phyloP scores from a whole-genome alignment of 2,329 filamentous ascomycete species.

The Aureobasidium sp. region DNA sequence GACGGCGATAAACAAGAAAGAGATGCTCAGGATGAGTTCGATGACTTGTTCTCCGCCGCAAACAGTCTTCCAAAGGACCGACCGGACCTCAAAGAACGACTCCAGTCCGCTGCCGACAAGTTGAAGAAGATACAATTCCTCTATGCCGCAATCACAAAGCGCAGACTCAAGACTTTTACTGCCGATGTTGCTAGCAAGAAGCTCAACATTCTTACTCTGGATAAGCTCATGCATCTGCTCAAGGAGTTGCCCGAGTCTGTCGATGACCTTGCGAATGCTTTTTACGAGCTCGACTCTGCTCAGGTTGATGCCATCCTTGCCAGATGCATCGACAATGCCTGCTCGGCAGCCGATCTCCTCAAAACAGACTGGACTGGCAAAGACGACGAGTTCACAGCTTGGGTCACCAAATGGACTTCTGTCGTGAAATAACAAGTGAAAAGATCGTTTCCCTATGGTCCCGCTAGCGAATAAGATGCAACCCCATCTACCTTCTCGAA shows the following conservation, averaged over 20 bases:
- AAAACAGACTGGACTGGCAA: conserved; percentile 55
- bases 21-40: conserved; percentile 49
- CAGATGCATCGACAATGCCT: conserved; percentile 54
- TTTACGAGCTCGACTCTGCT: conserved; percentile 61
- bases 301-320: conserved; percentile 55
- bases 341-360: conserved; percentile 50
- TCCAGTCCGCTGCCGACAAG: conserved; percentile 58
- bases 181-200: conserved; percentile 31
- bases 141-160: conserved; percentile 63
- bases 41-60: conserved; percentile 59
- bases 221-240: conserved; percentile 52
- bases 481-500: no score
- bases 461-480: no score
- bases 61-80: conserved; percentile 58
- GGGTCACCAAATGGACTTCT: conserved; percentile 56
- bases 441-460: background rate
- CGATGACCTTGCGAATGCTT: conserved; percentile 62
- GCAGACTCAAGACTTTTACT: conserved; percentile 55
- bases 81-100: conserved; percentile 57
- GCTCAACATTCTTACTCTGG: conserved; percentile 34
- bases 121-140: conserved; percentile 61
- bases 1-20: conserved; percentile 35
- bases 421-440: conserved; percentile 22
- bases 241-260: conserved; percentile 58
- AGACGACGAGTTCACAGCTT: conserved; percentile 70